Percentiles rank a stretch among this genome's conserved stretches.
Conservation (phyloP, 768 basidiomycete genomes). For the Phylloporus rhodoxanthus region DNA sequence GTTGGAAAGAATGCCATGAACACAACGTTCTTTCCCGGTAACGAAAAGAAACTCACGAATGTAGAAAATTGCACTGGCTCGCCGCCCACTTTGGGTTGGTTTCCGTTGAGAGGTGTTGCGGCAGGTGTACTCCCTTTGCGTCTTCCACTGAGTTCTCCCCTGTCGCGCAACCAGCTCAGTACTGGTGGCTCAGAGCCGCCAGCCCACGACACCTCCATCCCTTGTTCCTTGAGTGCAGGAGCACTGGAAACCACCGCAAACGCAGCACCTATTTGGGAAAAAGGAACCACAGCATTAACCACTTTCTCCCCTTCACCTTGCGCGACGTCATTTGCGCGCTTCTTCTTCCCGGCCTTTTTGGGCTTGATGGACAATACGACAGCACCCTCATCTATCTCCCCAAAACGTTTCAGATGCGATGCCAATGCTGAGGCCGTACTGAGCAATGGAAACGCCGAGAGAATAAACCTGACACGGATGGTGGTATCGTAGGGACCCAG, state of each 20-base stretch:
- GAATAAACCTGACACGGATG: slow-evolving; percentile 61
- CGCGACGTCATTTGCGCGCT: slow-evolving; percentile 36
- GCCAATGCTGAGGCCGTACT: slow-evolving; percentile 17
- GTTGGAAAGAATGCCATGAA: slow-evolving; percentile 6
- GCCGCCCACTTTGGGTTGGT: neutral
- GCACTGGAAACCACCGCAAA: slow-evolving; percentile 68
- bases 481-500: slow-evolving; percentile 71
- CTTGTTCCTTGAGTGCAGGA: slow-evolving; percentile 47
- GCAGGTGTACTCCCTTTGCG: slow-evolving; percentile 5
- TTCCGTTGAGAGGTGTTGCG: slow-evolving; percentile 21
- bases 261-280: slow-evolving; percentile 69
- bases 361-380: slow-evolving; percentile 67
- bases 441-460: slow-evolving; percentile 44
- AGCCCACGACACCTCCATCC: slow-evolving; percentile 69
- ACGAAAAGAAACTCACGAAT: slow-evolving; percentile 6
- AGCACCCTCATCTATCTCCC: slow-evolving; percentile 53
- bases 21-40: neutral
- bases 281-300: slow-evolving; percentile 69
- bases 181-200: slow-evolving; percentile 66
- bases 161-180: slow-evolving; percentile 65
- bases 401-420: slow-evolving; percentile 52
- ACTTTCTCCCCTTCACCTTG: slow-evolving; percentile 40
- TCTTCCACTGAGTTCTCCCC: slow-evolving; percentile 51
- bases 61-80: slow-evolving; percentile 43
- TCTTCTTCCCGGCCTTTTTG: slow-evolving; percentile 37